Percentiles rank a stretch among this genome's conserved stretches.
phyloP scores from a whole-genome alignment of 805 yeast species.

The Saturnispora ahearnii region DNA sequence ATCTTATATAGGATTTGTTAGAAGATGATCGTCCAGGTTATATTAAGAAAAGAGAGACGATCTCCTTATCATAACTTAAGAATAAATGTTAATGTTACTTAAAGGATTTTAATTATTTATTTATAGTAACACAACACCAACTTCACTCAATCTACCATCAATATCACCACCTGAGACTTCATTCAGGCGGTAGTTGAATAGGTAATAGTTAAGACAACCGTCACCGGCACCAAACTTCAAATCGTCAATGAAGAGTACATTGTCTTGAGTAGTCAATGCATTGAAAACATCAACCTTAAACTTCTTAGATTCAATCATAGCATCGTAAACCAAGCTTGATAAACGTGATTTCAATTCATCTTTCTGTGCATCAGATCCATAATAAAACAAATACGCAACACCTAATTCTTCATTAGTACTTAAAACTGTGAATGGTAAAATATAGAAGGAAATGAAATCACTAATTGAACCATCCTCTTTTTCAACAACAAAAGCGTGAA shows the following conservation, averaged over 20 bases:
- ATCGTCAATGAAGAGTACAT: constrained; percentile 69
- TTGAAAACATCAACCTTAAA: constrained; percentile 82
- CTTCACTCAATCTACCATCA: constrained; percentile 50
- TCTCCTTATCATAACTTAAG: too few species aligned
- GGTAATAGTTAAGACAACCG: constrained; percentile 81
- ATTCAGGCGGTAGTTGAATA: constrained; percentile 82
- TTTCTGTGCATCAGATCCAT: constrained; percentile 51
- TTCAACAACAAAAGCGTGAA: constrained; percentile 73
- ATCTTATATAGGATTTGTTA: too few species aligned
- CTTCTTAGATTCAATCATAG: constrained; percentile 52
- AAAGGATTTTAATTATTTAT: too few species aligned
- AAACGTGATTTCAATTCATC: constrained; percentile 21
- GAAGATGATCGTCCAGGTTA: too few species aligned
- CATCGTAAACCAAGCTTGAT: constrained; percentile 29
- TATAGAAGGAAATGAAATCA: constrained; percentile 84
- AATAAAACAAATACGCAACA: constrained; percentile 84
- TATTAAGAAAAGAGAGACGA: too few species aligned
- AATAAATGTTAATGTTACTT: too few species aligned
- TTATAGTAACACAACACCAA: constrained; percentile 83
- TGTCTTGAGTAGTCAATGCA: constrained; percentile 87
- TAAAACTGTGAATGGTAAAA: constrained; percentile 79
- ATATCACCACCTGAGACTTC: constrained; percentile 67
- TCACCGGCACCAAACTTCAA: constrained; percentile 91
- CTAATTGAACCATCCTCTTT: constrained; percentile 52
- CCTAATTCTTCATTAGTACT: constrained; percentile 64